Base-by-base conservation (phyloP, 2,329 filamentous ascomycete species). In the Venturia carpophila region DNA sequence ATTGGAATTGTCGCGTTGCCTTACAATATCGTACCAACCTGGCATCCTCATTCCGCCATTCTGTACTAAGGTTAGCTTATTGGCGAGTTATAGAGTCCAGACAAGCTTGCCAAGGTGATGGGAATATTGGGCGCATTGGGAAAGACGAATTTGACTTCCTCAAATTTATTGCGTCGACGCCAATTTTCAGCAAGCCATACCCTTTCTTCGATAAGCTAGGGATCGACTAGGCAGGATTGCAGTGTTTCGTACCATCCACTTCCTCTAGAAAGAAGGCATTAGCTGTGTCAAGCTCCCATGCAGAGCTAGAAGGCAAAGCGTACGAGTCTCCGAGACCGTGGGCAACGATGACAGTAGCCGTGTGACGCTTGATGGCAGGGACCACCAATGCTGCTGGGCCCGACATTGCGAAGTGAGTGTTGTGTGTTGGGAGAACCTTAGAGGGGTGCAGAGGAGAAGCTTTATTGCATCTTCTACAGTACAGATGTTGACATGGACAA, bases 91-190 rank as follows among this genome's bases (percentile, higher is more conserved):
- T 52, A 30, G 17, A 24, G 27, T 37, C 78, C 21, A 27, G 47
- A 52, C 24, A 52, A 52, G 21, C 83, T 72, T 77, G 91, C 88
- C 71, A 87, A 80, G n/a, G 91, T 92, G 73, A 97, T 91, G 41
- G 92, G 91, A 64, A 96, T 94, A 45, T 77, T 78, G 5, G 93
- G 92, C 37, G 94, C 94, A 78, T 96, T 90, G 19, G 94, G 94
- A 75, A 99, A 88, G 73, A 99, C 85, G 76, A 97, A 97, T 73
- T 93, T 89, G 74, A 96, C 90, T 77, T 97, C 89, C 66, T 92
- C 85, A 68, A 97, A 91, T 72, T 88, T 87, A 75, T 86, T 84
- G 63, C 90, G 84, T 42, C 87, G 83, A 65, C 91, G 87, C 88
- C 89, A 97, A 76, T 93, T 91, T 79, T 96, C 88, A 41, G 94